phyloP scores from a whole-genome alignment of 768 basidiomycete genomes.

The Psilocybe tampanensis region DNA sequence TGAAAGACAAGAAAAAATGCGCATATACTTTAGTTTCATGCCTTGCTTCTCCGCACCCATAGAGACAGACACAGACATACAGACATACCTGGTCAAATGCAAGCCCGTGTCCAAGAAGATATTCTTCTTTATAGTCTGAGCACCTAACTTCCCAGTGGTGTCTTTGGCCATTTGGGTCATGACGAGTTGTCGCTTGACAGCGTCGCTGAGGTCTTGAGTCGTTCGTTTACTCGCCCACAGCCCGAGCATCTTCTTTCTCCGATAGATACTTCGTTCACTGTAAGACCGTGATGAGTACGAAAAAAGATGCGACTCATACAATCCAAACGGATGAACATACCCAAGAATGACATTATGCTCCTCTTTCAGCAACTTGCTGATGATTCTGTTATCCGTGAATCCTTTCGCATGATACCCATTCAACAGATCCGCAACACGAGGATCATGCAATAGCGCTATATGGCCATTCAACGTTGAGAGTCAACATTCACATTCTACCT shows the following conservation, averaged over 20 bases:
- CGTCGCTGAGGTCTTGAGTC: conserved; percentile 27
- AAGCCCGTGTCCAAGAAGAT: conserved; percentile 32
- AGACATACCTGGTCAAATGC: conserved; percentile 30
- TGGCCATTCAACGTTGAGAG: not conserved
- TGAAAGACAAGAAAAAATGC: not conserved
- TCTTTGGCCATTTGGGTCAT: conserved; percentile 37
- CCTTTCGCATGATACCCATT: conserved; percentile 27
- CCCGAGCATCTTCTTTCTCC: conserved; percentile 28
- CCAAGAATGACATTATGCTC: conserved; percentile 32
- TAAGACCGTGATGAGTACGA: not conserved
- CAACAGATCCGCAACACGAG: conserved; percentile 17
- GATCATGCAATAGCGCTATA: conserved; percentile 26
- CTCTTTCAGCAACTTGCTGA: conserved; percentile 24
- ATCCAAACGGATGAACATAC: conserved; percentile 16
- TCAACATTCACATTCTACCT: not conserved
- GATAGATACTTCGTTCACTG: conserved; percentile 31
- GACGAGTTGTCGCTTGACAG: conserved; percentile 32
- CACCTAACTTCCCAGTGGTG: conserved; percentile 28
- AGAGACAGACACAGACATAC: not conserved
- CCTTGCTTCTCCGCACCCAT: too few relatives aligned
- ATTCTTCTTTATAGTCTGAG: conserved; percentile 27
- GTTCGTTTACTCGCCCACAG: conserved; percentile 30
- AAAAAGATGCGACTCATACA: not conserved
- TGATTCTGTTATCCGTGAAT: conserved; percentile 25
- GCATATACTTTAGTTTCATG: not conserved